Base-by-base conservation (phyloP, 306 rosid species). In the Cicer bijugum region DNA sequence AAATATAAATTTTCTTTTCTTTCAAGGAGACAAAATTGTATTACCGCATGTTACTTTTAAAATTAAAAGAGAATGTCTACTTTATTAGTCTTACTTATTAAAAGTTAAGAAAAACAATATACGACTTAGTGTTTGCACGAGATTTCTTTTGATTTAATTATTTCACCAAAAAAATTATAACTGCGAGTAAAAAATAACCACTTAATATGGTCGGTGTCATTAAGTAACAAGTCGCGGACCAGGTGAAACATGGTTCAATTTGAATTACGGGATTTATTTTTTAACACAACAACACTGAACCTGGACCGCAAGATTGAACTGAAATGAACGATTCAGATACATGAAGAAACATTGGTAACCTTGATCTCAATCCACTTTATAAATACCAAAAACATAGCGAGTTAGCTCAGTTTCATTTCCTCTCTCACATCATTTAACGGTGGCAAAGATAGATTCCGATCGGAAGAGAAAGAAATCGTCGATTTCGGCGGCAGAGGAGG, bases 391-490 rank as follows among this genome's bases (percentile, higher is more conserved):
- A 37, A 28, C 1, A 9, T 3, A 2, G 6, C 2, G 12, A 3
- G 37, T 9, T 10, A 1, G 6, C 14, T 48, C 1, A 28, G 37
- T 40, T 50, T 12, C 5, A 8, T 42, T 12, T 5, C 64, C n/a
- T 19, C 38, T 61, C 50, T 46, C 44, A 44, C 69, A 42, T 38
- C 15, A 37, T 2, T n/a, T 17, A 20, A 37, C 35, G 42, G 51
- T 72, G 72, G 80, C 84, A 78, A 93, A 89, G 84, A 91, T 88
- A 82, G 97, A 91, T 69, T 83, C 90, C 80, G 89, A 88, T 83
- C 95, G 89, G 48, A 91, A 94, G 83, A 56, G 96, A 39, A 94
- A 91, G 94, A 88, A 89, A 72, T 60, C 86, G 47, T 80, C 90
- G 78, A 77, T 70, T 78, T 20, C 86, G 33, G 74, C 92, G 43